phyloP scores from a whole-genome alignment of 768 basidiomycete species.

The Pleurotus sapidus region DNA sequence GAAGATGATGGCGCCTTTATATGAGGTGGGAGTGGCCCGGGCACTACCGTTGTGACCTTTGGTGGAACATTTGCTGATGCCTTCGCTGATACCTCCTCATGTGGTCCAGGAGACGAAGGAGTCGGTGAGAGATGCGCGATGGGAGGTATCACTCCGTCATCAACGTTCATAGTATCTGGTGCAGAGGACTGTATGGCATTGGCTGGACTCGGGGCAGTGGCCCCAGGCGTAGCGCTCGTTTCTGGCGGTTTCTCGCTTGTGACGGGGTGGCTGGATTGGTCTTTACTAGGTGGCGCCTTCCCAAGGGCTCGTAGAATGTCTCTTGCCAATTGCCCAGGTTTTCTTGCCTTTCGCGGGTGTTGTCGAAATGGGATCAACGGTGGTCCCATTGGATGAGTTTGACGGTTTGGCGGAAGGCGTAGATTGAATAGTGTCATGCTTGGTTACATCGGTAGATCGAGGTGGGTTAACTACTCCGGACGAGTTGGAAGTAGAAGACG shows the following conservation, averaged over 20 bases:
- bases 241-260: not conserved
- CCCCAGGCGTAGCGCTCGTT: not conserved
- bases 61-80: too few species aligned
- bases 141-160: not conserved
- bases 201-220: not conserved
- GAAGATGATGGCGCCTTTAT: not conserved
- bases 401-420: too few species aligned
- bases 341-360: constrained; percentile 43
- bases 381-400: too few species aligned
- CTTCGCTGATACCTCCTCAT: too few species aligned
- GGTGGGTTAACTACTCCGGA: not conserved
- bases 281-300: constrained; percentile 1
- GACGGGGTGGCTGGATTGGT: not conserved
- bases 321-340: constrained; percentile 43
- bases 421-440: too few species aligned
- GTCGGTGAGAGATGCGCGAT: not conserved
- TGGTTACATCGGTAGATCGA: too few species aligned
- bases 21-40: not conserved
- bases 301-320: constrained; percentile 57
- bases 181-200: not conserved
- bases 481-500: not conserved
- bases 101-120: not conserved
- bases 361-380: too few species aligned
- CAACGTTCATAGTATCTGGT: not conserved
- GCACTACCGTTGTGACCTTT: not conserved